These are phyloP conservation scores for Pseudozyma pruni DNA, from an alignment of 1,284 basidiomycete genomes.

Conservation along the genomic window DNA sequence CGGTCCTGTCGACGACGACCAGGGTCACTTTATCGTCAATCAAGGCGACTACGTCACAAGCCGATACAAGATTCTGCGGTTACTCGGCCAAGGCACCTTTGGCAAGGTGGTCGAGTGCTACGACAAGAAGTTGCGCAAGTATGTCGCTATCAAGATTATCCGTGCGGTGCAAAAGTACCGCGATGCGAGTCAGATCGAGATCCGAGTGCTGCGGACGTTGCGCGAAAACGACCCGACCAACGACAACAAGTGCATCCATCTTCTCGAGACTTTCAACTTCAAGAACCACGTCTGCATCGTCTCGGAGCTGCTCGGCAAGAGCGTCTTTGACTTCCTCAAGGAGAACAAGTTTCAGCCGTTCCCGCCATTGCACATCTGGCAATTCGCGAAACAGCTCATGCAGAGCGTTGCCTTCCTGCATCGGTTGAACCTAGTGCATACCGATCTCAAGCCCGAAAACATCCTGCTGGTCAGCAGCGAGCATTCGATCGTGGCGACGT, in stretches of 20 bases:
- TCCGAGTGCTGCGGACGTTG: slow-evolving; percentile 90
- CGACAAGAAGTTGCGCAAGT: slow-evolving; percentile 75
- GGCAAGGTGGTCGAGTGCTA: slow-evolving; percentile 97
- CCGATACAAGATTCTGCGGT: slow-evolving; percentile 77
- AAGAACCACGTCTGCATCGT: slow-evolving; percentile 98
- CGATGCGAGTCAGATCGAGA: slow-evolving; percentile 98
- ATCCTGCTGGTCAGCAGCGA: slow-evolving; percentile 92
- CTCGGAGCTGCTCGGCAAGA: slow-evolving; percentile 94
- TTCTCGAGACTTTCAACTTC: slow-evolving; percentile 94
- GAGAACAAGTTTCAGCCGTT: slow-evolving; percentile 97
- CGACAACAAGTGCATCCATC: slow-evolving; percentile 94
- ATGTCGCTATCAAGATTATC: slow-evolving; percentile 98
- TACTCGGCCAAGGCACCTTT: slow-evolving; percentile 97
- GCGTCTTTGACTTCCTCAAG: slow-evolving; percentile 98
- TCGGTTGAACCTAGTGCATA: slow-evolving; percentile 90
- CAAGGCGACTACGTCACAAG: slow-evolving; percentile 64
- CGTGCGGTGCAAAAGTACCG: slow-evolving; percentile 74
- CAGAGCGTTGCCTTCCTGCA: slow-evolving; percentile 95
- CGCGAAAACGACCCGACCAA: slow-evolving; percentile 90
- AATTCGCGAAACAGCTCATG: slow-evolving; percentile 90
- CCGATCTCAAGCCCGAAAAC: slow-evolving; percentile 88
- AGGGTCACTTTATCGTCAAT: slow-evolving; percentile 69
- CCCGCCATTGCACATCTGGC: slow-evolving; percentile 93
- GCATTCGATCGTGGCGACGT: slow-evolving; percentile 69
- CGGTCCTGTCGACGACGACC: slow-evolving; percentile 67